Conservation (phyloP, 345 rosid species). For the Raphanus raphanistrum region DNA sequence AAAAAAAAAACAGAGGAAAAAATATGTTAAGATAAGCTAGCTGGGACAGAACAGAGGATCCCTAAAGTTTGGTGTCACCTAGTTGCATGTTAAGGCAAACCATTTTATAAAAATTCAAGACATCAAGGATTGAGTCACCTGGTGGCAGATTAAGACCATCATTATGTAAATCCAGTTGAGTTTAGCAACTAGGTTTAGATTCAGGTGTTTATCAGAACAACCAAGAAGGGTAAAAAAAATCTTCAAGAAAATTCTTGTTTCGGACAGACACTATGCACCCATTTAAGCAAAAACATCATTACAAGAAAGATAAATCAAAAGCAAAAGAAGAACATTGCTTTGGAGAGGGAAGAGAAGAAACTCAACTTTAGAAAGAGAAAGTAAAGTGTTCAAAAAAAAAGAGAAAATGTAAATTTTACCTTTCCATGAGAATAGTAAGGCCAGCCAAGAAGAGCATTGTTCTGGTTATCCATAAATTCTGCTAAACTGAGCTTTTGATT, state of each 20-base stretch:
- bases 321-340: neutral
- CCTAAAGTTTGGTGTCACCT: conserved; percentile 11
- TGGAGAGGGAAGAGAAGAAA: conserved; percentile 19
- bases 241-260: conserved; percentile 7
- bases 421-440: conserved; percentile 73
- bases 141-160: conserved; percentile 9
- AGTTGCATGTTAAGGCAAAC: neutral
- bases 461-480: conserved; percentile 61
- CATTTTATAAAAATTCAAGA: conserved; percentile 4
- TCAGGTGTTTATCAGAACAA: neutral
- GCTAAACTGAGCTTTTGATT: conserved; percentile 16
- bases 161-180: conserved; percentile 9
- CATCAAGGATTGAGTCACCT: conserved; percentile 24
- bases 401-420: conserved; percentile 41
- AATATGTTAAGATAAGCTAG: neutral
- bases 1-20: conserved; percentile 25
- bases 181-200: neutral
- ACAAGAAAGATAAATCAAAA: conserved; percentile 13
- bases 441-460: conserved; percentile 58
- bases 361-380: conserved; percentile 3
- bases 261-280: conserved; percentile 23
- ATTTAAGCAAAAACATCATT: conserved; percentile 9
- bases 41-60: neutral
- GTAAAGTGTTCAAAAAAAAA: neutral
- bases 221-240: neutral